Conservation (phyloP, 1,139 yeast species). For the Pichia sp. region DNA sequence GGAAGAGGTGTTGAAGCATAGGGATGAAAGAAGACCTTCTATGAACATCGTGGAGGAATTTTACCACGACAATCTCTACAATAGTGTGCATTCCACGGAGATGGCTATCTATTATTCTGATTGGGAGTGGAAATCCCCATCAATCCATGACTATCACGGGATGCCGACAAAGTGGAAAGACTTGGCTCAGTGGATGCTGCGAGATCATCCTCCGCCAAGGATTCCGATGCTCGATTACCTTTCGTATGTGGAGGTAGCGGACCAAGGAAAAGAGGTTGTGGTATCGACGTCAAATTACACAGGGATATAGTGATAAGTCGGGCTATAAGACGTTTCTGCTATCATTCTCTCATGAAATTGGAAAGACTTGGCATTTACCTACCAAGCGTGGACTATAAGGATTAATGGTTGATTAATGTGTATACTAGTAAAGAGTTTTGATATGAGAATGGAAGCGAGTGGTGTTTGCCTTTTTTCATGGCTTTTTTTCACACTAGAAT, state of each 20-base stretch:
- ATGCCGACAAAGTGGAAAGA: slow-evolving; percentile 6
- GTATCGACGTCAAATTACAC: neutral
- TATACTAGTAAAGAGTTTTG: too few relatives aligned
- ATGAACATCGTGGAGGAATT: slow-evolving; percentile 9
- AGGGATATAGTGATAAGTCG: neutral
- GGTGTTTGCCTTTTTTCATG: too few relatives aligned
- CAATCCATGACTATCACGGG: neutral
- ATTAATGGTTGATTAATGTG: too few relatives aligned
- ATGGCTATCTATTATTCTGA: slow-evolving; percentile 4
- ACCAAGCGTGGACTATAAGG: too few relatives aligned
- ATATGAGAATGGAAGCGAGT: too few relatives aligned
- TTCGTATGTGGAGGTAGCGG: slow-evolving; percentile 1
- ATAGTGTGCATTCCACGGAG: slow-evolving; percentile 9
- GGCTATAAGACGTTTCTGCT: too few relatives aligned
- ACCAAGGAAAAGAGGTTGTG: neutral
- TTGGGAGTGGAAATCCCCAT: slow-evolving; percentile 10
- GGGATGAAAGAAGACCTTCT: neutral
- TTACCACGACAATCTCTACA: slow-evolving; percentile 2
- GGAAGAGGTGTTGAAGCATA: neutral
- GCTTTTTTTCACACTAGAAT: too few relatives aligned
- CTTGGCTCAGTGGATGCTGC: slow-evolving; percentile 10
- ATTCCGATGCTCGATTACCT: slow-evolving; percentile 11
- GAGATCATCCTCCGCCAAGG: slow-evolving; percentile 13
- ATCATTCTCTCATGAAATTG: too few relatives aligned
- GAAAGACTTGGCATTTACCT: too few relatives aligned